Percentiles rank a stretch among this genome's conserved stretches.
phyloP scores from a whole-genome alignment of 169 alveolate species.

The Nephromyces sp. region DNA sequence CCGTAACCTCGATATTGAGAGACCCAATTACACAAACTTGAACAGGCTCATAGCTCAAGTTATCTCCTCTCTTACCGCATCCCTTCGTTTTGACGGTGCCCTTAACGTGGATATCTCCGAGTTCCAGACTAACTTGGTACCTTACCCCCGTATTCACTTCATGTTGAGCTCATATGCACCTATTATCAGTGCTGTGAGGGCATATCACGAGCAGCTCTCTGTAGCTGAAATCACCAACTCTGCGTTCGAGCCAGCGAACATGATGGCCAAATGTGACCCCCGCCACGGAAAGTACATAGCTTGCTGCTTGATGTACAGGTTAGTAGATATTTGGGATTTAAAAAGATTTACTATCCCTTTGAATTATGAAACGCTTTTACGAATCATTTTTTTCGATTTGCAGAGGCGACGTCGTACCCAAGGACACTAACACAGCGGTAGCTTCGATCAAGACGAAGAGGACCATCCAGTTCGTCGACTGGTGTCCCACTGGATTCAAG shows the following conservation, averaged over 20 bases:
- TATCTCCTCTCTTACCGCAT: conserved; percentile 85
- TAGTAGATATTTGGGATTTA: too few species aligned
- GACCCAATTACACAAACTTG: conserved; percentile 93
- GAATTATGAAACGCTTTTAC: too few species aligned
- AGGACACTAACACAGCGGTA: conserved; percentile 96
- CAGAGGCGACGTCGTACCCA: conserved; percentile 98
- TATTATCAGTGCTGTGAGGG: conserved; percentile 94
- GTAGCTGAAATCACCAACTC: conserved; percentile 96
- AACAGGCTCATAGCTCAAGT: conserved; percentile 85
- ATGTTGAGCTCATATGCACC: conserved; percentile 96
- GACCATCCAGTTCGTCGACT: conserved; percentile 91
- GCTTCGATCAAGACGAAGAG: conserved; percentile 94
- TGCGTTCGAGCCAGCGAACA: conserved; percentile 95
- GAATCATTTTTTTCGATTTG: too few species aligned
- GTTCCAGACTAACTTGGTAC: conserved; percentile 93
- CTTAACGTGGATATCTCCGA: conserved; percentile 94
- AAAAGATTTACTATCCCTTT: too few species aligned
- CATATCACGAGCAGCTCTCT: conserved; percentile 94
- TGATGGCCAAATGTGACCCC: conserved; percentile 98
- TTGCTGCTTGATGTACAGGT: conserved; percentile 87
- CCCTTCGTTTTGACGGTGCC: conserved; percentile 95
- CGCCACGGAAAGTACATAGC: conserved; percentile 97
- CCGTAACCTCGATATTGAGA: conserved; percentile 89
- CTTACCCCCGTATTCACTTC: conserved; percentile 96
- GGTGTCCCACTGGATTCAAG: too few species aligned